Percentiles rank a stretch among this genome's conserved stretches.
Evolutionary conservation across 106 monocot genomes (phyloP).

Genomic region (Dendrobium huoshanense): DNA sequence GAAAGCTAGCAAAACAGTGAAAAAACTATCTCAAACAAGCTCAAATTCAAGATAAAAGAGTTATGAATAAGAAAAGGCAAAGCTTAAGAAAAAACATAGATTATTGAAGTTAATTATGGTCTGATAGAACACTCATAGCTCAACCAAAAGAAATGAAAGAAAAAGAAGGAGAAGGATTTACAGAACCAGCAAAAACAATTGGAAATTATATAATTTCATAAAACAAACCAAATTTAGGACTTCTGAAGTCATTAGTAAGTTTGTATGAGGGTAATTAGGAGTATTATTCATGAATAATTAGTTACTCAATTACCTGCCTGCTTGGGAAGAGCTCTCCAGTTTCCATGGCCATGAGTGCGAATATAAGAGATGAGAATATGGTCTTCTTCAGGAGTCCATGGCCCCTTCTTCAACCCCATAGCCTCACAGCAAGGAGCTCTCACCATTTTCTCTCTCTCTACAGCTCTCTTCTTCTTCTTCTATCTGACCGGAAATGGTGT

Average conservation of each 20-base stretch:
- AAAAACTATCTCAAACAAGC: no score
- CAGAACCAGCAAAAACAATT: not conserved
- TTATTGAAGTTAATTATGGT: no score
- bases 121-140: no score
- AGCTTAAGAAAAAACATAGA: no score
- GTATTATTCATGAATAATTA: not conserved
- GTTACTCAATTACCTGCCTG: constrained; percentile 2
- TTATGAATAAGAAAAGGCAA: no score
- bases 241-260: not conserved
- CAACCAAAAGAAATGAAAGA: no score
- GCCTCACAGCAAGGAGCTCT: constrained; percentile 32
- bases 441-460: constrained; percentile 13
- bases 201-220: not conserved
- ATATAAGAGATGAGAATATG: constrained; percentile 12
- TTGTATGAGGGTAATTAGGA: not conserved
- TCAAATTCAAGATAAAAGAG: no score
- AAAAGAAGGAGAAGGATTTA: not conserved
- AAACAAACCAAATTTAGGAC: not conserved
- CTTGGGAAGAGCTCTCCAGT: constrained; percentile 30
- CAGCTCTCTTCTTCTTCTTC: not conserved
- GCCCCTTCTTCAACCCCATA: constrained; percentile 30
- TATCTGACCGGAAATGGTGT: not conserved
- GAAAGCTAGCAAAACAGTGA: no score
- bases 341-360: constrained; percentile 16
- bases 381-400: constrained; percentile 32